phyloP scores from a whole-genome alignment of 1,284 basidiomycete species.

The Anthracocystis panici-leucophaei region DNA sequence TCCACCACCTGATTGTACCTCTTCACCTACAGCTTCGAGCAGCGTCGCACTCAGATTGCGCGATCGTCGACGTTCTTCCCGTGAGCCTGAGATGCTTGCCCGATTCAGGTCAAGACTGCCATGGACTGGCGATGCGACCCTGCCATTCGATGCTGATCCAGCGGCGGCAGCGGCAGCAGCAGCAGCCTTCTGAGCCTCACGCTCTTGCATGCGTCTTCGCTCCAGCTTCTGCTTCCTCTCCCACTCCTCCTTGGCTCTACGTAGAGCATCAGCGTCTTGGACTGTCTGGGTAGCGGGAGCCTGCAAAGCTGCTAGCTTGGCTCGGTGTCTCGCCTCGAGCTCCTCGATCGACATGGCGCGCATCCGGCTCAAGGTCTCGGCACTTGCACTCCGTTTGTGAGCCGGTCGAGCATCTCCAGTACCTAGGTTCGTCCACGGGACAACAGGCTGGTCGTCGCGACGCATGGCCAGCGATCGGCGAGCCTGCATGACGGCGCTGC shows the following conservation, averaged over 20 bases:
- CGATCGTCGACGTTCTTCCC: constrained; percentile 43
- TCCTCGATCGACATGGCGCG: constrained; percentile 53
- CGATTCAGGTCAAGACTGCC: constrained; percentile 14
- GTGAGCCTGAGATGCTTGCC: constrained; percentile 2
- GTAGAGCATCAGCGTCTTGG: constrained; percentile 44
- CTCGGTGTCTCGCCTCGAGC: constrained; percentile 48
- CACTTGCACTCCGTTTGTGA: constrained; percentile 17
- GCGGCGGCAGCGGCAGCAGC: constrained; percentile 24
- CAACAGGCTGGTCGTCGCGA: constrained; percentile 28
- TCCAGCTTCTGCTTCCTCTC: constrained; percentile 43
- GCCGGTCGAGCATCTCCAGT: constrained; percentile 8
- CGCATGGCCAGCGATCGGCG: constrained; percentile 39
- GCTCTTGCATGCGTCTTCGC: constrained; percentile 43
- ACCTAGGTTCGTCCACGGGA: constrained; percentile 47
- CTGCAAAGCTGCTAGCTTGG: constrained; percentile 52
- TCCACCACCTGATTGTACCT: constrained; percentile 14
- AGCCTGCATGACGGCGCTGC: constrained; percentile 32
- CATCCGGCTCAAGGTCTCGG: constrained; percentile 13
- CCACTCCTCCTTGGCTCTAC: constrained; percentile 50
- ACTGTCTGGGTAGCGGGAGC: constrained; percentile 46
- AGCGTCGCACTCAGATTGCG: constrained; percentile 39
- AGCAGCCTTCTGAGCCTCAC: constrained; percentile 38
- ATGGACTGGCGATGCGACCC: constrained; percentile 24
- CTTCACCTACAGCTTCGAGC: constrained; percentile 43
- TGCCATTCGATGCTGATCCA: constrained; percentile 21